Base-by-base conservation (phyloP, 2,329 filamentous ascomycete species). In the Diaporthe ilicicola region DNA sequence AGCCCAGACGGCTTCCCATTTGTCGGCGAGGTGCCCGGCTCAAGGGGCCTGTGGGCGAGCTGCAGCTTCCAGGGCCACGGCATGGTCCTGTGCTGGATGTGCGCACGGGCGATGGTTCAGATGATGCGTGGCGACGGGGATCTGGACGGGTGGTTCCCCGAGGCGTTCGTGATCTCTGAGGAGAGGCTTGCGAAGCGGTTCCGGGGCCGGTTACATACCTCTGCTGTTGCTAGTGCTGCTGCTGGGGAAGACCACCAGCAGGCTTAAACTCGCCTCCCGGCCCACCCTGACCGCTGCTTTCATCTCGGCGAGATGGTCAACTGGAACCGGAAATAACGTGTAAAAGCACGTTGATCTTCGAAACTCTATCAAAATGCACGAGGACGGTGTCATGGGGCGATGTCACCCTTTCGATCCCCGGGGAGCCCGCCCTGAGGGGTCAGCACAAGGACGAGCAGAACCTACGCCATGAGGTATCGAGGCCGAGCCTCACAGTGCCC, bases 31-130 rank as follows among this genome's bases (percentile, higher is more conserved):
- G 79, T 88, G 70, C 82, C 83, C 3, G 82, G 77, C 0, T 78
- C 84, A 51, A 74, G 81, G 84, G 64, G 84, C 0, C 76, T 92
- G 27, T 91, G 87, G 83, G 81, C 90, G 1, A 83, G 85, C 39
- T 88, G 87, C 3, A 85, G 88, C 7, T 92, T 92, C 73, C 90
- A 91, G 73, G 91, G 91, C 1, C 89, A 92, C 77, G 89, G 90
- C 0, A 92, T 92, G 90, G 90, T 90, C 1, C 78, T 89, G 39
- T 89, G 88, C 68, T 87, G 89, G 81, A 86, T 89, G 77, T 87
- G 85, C 34, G 89, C 89, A 0, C 84, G 86, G 74, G 90, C 86
- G 0, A 74, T 92, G 70, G 87, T 84, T 1, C 79, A 81, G 37
- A 89, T 91, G 86, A 84, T 90, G 73, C 74, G 78, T 48, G 80